Base-by-base conservation (phyloP, 495 filamentous ascomycete genomes). In the Aspergillus egyptiacus region DNA sequence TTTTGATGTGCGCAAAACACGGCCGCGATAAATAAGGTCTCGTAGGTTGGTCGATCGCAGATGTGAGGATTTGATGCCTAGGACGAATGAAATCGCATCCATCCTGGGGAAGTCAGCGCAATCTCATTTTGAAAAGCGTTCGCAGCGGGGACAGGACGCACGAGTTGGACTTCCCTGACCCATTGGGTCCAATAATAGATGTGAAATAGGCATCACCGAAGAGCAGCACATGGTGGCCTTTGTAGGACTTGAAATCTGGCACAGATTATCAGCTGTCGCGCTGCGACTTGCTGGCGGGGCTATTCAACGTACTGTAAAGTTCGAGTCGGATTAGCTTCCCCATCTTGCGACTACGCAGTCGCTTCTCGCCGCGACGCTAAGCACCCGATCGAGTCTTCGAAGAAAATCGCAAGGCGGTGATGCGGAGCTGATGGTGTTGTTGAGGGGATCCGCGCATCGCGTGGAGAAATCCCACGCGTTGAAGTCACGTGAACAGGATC, bases 91-190 rank as follows among this genome's bases (percentile, higher is more conserved):
- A 53, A 99, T 99, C 55, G 93, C 93, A 67, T 99, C 93, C 93
- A 99, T 99, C 49, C 90, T 95, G 37, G 37, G 46, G 20, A 15
- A 20, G 47, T 68, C 35, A 67, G 69, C 53, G 28, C 19, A 31
- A 30, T 46, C 33, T 11, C 25, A n/a, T 2, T n/a, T 6, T 28
- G 10, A 24, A 3, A 17, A n/a, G n/a, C n/a, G n/a, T n/a, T n/a
- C n/a, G n/a, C n/a, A n/a, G n/a, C n/a, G n/a, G n/a, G 28, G 18
- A 46, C 17, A 44, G 17, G n/a, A 77, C 85, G 64, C 68, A 95
- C 90, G 91, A 96, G 64, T 99, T 99, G n/a, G 94, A 97, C 70
- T 99, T 99, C 24, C 93, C 93, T 38, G 94, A 97, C 69, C 93
- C 93, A 87, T 99, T 99, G 58, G 93, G 93, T 14, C 93, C 93